Evolutionary conservation across 208 protist genomes (phyloP).

Genomic region (Jaenimonas drosophilae): DNA sequence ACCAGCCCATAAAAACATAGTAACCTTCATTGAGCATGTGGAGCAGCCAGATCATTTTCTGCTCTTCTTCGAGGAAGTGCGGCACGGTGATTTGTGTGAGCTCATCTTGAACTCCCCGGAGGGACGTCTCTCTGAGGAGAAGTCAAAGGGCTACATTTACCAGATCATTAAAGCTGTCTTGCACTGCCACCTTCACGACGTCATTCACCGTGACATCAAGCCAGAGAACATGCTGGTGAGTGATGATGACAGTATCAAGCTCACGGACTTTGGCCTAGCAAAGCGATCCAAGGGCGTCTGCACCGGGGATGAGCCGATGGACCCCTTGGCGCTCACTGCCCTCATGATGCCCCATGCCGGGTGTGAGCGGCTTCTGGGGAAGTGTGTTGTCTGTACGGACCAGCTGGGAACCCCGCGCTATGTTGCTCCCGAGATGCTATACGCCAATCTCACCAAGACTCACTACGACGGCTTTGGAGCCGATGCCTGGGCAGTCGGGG

Average conservation of each 20-base stretch:
- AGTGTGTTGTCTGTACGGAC: constrained; percentile 79
- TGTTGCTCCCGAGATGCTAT: constrained; percentile 87
- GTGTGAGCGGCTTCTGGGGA: constrained; percentile 71
- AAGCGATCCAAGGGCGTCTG: constrained; percentile 73
- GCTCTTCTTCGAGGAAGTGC: constrained; percentile 83
- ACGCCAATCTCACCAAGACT: constrained; percentile 87
- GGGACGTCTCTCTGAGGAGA: constrained; percentile 75
- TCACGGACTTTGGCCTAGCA: constrained; percentile 88
- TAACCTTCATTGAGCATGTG: constrained; percentile 83
- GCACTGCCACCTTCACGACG: constrained; percentile 87
- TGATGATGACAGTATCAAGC: constrained; percentile 81
- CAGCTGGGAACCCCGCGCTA: constrained; percentile 88
- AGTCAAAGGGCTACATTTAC: constrained; percentile 79
- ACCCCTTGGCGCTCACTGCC: constrained; percentile 53
- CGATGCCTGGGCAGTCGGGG: constrained; percentile 95
- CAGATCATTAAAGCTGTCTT: constrained; percentile 87
- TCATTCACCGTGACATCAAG: constrained; percentile 90
- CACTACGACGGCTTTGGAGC: constrained; percentile 92
- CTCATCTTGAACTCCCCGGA: constrained; percentile 72
- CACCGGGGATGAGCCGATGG: constrained; percentile 35
- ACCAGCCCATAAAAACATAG: constrained; percentile 78
- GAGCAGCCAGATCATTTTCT: constrained; percentile 80
- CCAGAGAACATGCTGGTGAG: constrained; percentile 87
- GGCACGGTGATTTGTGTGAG: constrained; percentile 82
- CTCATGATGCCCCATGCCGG: constrained; percentile 74